Evolutionary conservation across 345 rosid species (phyloP), one percentile per base, ranked within the genome.

Genomic region (Gossypium herbaceum): DNA sequence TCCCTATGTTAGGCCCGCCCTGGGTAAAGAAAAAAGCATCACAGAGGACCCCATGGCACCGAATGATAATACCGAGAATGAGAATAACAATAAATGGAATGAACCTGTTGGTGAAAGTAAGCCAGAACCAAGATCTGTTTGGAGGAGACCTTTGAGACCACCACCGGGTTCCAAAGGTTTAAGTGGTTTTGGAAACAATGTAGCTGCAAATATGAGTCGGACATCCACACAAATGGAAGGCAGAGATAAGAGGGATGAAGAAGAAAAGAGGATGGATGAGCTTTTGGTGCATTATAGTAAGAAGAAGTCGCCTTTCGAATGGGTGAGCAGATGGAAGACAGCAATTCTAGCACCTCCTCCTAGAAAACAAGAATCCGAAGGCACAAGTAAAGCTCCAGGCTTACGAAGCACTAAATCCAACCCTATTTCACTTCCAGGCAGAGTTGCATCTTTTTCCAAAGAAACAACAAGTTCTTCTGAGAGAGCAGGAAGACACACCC

Each of bases 111-210:
- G 2, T 19, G 86, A 77, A 71, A 54, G 85, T 3, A 83, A 81
- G 76, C 83, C 91, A 67, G 86, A 82, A 82, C 97, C 94, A 41
- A 85, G 82, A 84, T 89, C 97, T 59, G 88, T 88, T 72, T 83
- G 95, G 78, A 84, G 84, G 50, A 80, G 85, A 72, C 74, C 75
- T 59, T 77, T 76, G 64, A 88, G 82, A 34, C 84, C 70, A 10
- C 80, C 80, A 0, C 84, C 76, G 9, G 86, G 74, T 12, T 80
- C 3, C 4, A 81, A 78, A 61, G 39, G 39, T 19, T 6, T 25
- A 17, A 73, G 50, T 64, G 68, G 52, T 47, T 16, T 27, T 29
- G 60, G 58, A 52, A 52, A 27, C 10, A 22, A 22, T 17, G 73
- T 48, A 2, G 12, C 43, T 15, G 57, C 50, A 6, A 72, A 47